Evolutionary conservation across 1,139 yeast genomes (phyloP).

Genomic region (Tardiomyces digboiensis): DNA sequence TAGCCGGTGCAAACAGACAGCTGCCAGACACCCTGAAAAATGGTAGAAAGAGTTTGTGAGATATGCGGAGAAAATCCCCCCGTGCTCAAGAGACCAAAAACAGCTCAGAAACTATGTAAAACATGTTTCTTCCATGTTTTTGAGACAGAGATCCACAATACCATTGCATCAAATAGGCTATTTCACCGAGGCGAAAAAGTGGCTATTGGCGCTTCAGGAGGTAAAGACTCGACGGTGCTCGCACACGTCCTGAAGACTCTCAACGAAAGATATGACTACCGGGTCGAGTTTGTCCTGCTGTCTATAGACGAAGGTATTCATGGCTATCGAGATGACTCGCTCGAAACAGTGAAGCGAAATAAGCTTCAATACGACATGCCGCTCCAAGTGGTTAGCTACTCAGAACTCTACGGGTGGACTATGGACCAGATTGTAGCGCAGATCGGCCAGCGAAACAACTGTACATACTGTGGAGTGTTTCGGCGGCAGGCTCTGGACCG

Average conservation of each 20-base stretch:
- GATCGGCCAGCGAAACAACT: constrained; percentile 89
- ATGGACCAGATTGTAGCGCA: constrained; percentile 98
- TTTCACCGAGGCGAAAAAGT: constrained; percentile 77
- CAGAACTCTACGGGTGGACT: constrained; percentile 86
- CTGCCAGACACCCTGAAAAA: no score
- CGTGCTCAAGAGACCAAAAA: constrained; percentile 85
- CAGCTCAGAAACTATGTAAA: constrained; percentile 84
- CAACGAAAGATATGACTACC: constrained; percentile 83
- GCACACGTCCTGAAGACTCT: constrained; percentile 82
- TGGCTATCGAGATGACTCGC: constrained; percentile 94
- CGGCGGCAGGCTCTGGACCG: constrained; percentile 95
- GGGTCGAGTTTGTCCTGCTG: constrained; percentile 68
- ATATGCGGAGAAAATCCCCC: constrained; percentile 83
- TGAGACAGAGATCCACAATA: constrained; percentile 93
- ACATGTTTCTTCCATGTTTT: constrained; percentile 83
- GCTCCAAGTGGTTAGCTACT: constrained; percentile 80
- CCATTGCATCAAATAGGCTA: constrained; percentile 60
- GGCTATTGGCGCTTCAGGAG: constrained; percentile 98
- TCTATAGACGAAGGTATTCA: constrained; percentile 96
- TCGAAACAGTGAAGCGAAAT: constrained; percentile 93
- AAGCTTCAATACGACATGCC: constrained; percentile 85
- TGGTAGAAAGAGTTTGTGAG: no score
- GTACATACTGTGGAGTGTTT: constrained; percentile 97
- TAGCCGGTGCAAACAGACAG: no score
- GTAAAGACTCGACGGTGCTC: constrained; percentile 93